phyloP scores from a whole-genome alignment of 306 rosid genomes.

The Rosa chinensis region DNA sequence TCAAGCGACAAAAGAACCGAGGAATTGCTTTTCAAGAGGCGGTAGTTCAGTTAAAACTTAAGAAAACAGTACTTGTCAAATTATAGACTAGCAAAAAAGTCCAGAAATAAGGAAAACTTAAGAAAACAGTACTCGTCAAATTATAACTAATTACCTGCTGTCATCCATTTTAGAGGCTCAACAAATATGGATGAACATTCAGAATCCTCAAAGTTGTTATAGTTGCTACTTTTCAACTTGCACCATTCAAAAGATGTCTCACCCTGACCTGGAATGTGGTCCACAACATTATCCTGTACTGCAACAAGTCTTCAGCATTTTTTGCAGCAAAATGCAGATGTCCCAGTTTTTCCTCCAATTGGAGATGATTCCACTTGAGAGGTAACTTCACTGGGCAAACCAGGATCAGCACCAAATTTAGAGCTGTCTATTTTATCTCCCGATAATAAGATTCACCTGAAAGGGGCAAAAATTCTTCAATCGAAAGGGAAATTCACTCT shows the following conservation, averaged over 20 bases:
- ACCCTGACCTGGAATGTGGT: conserved; percentile 86
- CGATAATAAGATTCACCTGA: conserved; percentile 70
- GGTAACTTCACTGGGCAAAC: conserved; percentile 52
- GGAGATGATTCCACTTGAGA: conserved; percentile 52
- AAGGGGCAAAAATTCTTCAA: no score
- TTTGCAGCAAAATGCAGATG: conserved; percentile 76
- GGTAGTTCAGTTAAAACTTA: not conserved
- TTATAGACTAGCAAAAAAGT: not conserved
- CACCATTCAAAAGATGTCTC: conserved; percentile 70
- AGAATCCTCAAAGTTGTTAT: conserved; percentile 56
- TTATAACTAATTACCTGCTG: conserved; percentile 68
- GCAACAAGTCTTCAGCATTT: conserved; percentile 87
- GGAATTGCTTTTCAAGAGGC: not conserved
- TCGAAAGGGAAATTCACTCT: not conserved
- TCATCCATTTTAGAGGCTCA: conserved; percentile 97
- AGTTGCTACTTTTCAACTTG: conserved; percentile 71
- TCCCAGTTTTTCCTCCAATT: conserved; percentile 36
- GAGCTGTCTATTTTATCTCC: conserved; percentile 75
- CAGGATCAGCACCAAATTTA: conserved; percentile 88
- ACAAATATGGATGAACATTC: conserved; percentile 92
- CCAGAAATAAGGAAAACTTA: not conserved
- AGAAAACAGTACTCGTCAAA: no score
- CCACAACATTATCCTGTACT: conserved; percentile 74
- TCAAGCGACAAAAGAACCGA: not conserved
- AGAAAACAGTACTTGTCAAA: not conserved